Evolutionary conservation across 306 rosid species (phyloP), one percentile per base, ranked within the genome.

Genomic region (Fragaria iinumae): DNA sequence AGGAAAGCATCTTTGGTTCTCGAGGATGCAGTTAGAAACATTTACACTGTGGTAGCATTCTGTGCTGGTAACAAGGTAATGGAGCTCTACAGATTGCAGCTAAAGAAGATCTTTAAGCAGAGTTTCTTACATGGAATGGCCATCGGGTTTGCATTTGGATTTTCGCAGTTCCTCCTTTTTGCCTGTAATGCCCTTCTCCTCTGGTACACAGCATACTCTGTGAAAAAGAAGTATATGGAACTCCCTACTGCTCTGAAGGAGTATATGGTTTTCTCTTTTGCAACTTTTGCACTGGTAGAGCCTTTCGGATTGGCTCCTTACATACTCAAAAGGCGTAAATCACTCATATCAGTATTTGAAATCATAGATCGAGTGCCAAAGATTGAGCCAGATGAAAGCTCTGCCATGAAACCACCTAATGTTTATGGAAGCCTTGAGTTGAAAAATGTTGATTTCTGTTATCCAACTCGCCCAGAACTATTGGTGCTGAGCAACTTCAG

Each of bases 261-360:
- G 80, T 96, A 96, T 71, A 92, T 96, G 88, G 97, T 96, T 85
- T 96, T 96, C 91, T 96, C 99, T 60, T 96, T 96, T 62, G 98
- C 99, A 63, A 91, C 99, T 32, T 96, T 96, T 86, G 99, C 99
- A 4, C 91, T 96, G 69, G 99, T 96, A 84, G 99, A 96, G 86
- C 99, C 99, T 70, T 96, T 96, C 79, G 99, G 99, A n/a, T 79
- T 96, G 90, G 99, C 99, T 85, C 99, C 99, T 12, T 96, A 96
- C 88, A 96, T 96, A 72, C 96, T 96, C 55, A 96, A 96, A 83
- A 90, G 99, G n/a, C 96, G 99, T n/a, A 92, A 96, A 72, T 96
- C 99, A 71, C 97, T 96, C 80, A 80, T 90, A 74, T 96, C 99
- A 32, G 99, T 96, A 71, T 96, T 96, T 85, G 99, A 96, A 85